Conservation (phyloP, 2,329 filamentous ascomycete genomes). For the Beauveria brongniartii region DNA sequence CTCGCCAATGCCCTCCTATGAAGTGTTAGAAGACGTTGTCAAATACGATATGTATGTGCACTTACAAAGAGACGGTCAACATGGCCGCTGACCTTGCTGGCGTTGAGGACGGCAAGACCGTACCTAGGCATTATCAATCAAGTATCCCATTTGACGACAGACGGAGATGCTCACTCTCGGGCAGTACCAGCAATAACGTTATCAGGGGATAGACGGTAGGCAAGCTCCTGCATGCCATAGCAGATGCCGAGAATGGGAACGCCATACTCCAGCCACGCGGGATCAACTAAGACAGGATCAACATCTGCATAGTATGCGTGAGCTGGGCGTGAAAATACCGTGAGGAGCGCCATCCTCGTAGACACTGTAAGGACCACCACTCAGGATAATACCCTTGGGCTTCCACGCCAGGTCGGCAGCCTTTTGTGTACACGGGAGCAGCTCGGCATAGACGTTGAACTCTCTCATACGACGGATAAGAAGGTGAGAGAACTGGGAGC, state of each 20-base stretch:
- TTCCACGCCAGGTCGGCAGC: slow-evolving; percentile 67
- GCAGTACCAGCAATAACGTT: slow-evolving; percentile 41
- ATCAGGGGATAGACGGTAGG: slow-evolving; percentile 53
- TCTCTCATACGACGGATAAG: slow-evolving; percentile 69
- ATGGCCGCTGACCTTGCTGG: slow-evolving; percentile 50
- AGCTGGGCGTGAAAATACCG: neutral
- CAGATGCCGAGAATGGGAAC: slow-evolving; percentile 45
- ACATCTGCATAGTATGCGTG: slow-evolving; percentile 28
- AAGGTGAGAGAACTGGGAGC: slow-evolving; percentile 60
- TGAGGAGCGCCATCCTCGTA: slow-evolving; percentile 67
- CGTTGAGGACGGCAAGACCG: slow-evolving; percentile 58
- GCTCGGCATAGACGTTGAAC: slow-evolving; percentile 77
- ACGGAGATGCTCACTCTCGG: neutral
- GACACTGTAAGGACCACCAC: slow-evolving; percentile 56
- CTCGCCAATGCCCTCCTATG: neutral
- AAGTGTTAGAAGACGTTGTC: neutral
- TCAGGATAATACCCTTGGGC: slow-evolving; percentile 70
- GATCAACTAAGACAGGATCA: slow-evolving; percentile 50
- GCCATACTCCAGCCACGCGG: slow-evolving; percentile 67
- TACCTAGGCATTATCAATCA: slow-evolving; percentile 38
- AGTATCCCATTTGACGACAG: accelerated
- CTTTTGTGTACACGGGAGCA: slow-evolving; percentile 82
- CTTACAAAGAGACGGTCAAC: slow-evolving; percentile 65
- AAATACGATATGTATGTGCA: neutral
- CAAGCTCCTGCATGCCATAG: slow-evolving; percentile 50